Percentiles rank a stretch among this genome's conserved stretches.
phyloP scores from a whole-genome alignment of 139 green algal species.

The Chlamydomonas asymmetrica region DNA sequence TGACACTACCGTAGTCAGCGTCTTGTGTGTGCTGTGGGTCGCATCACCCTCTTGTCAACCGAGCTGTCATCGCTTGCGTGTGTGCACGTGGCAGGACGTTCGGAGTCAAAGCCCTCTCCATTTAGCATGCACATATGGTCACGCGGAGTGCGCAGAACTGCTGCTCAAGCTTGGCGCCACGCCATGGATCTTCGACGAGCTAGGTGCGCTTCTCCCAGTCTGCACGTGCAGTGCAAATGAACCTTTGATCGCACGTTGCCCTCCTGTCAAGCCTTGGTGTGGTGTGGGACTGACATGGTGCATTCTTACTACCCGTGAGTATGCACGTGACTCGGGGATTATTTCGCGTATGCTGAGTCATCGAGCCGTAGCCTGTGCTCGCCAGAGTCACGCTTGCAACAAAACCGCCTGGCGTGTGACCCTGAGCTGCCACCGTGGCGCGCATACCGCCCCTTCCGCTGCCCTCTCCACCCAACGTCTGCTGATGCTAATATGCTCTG shows the following conservation, averaged over 20 bases:
- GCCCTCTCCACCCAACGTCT: neutral
- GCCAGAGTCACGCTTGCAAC: too few species aligned
- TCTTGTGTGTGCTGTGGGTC: too few species aligned
- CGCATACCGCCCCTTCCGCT: neutral
- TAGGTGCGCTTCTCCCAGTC: neutral
- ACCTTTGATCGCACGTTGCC: neutral
- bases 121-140: constrained; percentile 38
- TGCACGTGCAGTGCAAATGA: neutral
- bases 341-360: too few species aligned
- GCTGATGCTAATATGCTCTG: neutral
- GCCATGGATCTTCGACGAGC: constrained; percentile 32
- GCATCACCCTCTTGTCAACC: too few species aligned
- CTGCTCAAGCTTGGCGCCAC: constrained; percentile 33
- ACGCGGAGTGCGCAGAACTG: constrained; percentile 23
- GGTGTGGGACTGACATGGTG: too few species aligned
- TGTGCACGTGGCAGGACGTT: constrained; percentile 17
- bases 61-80: too few species aligned
- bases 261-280: too few species aligned
- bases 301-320: too few species aligned
- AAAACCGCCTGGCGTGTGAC: neutral
- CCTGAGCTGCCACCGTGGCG: neutral
- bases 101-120: constrained; percentile 36
- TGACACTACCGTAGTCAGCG: too few species aligned
- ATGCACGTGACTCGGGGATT: too few species aligned
- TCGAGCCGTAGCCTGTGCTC: too few species aligned